phyloP scores from a whole-genome alignment of 2,329 filamentous ascomycete genomes.

The Epichloe elymi region DNA sequence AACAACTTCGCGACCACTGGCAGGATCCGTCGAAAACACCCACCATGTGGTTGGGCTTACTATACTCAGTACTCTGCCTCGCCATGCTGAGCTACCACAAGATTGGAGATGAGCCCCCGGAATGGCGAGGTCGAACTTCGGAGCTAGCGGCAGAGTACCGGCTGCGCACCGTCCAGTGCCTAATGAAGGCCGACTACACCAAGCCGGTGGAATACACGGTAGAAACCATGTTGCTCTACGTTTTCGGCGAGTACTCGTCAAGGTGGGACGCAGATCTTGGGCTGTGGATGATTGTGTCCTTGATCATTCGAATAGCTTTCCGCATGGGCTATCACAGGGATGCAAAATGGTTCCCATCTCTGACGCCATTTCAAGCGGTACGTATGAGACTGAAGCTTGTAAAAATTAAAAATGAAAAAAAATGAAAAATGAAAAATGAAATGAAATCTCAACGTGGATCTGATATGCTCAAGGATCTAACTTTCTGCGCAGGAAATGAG shows the following conservation, averaged over 20 bases:
- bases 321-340: conserved; percentile 71
- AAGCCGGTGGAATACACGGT: conserved; percentile 61
- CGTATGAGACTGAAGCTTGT: conserved; percentile 12
- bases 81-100: conserved; percentile 70
- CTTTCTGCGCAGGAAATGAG: conserved; percentile 47
- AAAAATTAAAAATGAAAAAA: too few relatives aligned
- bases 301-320: conserved; percentile 45
- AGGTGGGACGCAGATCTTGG: conserved; percentile 62
- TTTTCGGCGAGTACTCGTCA: conserved; percentile 62
- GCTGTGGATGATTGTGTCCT: conserved; percentile 43
- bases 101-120: conserved; percentile 65
- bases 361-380: conserved; percentile 60
- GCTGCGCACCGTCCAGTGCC: conserved; percentile 61
- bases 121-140: conserved; percentile 55
- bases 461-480: neutral
- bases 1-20: conserved; percentile 55
- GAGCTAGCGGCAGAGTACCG: conserved; percentile 53
- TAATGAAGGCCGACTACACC: conserved; percentile 65
- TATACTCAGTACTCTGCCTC: conserved; percentile 64
- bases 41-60: conserved; percentile 64
- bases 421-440: too few relatives aligned
- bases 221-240: conserved; percentile 65
- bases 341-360: conserved; percentile 56
- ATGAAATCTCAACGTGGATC: too few relatives aligned
- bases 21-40: conserved; percentile 57